Evolutionary conservation across 768 basidiomycete species (phyloP), one percentile per base, ranked within the genome.

Genomic region (Rhodosporidiobolus odoratus): DNA sequence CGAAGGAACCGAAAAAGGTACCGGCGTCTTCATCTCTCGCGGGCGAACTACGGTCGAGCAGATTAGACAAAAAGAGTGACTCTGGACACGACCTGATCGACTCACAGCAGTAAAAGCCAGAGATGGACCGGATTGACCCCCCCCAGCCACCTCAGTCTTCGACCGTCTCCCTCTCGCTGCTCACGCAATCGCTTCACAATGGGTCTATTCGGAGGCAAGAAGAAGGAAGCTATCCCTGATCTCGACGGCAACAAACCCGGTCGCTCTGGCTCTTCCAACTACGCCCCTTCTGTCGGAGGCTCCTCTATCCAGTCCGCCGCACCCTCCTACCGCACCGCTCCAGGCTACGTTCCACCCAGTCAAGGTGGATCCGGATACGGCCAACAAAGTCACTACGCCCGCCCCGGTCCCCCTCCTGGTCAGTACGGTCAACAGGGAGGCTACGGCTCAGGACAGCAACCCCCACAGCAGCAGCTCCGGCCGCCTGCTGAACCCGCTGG

Each of bases 281-380:
- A 59, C 60, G 47, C 62, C 25, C 35, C 40, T 10, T 64, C 68
- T 10, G 13, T 9, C 47, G 30, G 34, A 40, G 32, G 56, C 17
- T 47, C 59, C 12, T 47, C 57, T 34, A 32, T 27, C 19, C 41
- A 64, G 30, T 37, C 48, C 37, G 37, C 43, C 50, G 58, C 73
- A 0, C 73, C 73, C 3, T 69, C 68, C 32, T 74, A 73, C 68
- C 68, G 65, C 57, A 64, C 65, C 23, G 53, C 54, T 0, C 67
- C 67, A 0, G 9, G 17, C 32, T 73, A 69, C 64, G 60, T 65
- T 7, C 48, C 45, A 2, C 67, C 72, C 5, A 48, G 43, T 4
- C 70, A 75, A 64, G 69, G 69, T 12, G 68, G 68, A 12, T 17
- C 4, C 0, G 69, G 69, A 30, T 71, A 72, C 71, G 30, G 23